Percentiles rank a stretch among this genome's conserved stretches.
Evolutionary conservation across 495 filamentous ascomycete species (phyloP).

Genomic region (Xylaria acuta): DNA sequence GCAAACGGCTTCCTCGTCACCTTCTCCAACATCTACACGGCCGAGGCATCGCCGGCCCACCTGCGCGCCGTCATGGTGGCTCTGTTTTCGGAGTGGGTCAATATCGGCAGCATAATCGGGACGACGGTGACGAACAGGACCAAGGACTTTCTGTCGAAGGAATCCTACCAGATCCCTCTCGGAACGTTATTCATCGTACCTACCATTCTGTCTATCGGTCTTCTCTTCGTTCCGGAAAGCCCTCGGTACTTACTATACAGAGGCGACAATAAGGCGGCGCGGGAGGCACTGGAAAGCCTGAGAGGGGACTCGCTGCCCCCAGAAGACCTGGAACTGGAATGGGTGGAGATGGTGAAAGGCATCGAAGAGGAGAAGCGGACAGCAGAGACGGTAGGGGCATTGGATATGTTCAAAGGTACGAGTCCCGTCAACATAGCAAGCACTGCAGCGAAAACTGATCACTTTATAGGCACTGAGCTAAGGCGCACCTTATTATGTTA

Average conservation of each 20-base stretch:
- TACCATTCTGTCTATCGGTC: conserved; percentile 47
- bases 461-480: conserved; percentile 40
- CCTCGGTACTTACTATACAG: conserved; percentile 55
- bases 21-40: conserved; percentile 60
- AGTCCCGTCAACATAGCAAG: not conserved
- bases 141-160: conserved; percentile 38
- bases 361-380: conserved; percentile 47
- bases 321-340: conserved; percentile 41
- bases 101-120: conserved; percentile 61
- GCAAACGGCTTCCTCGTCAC: conserved; percentile 61
- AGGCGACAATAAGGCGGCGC: conserved; percentile 42
- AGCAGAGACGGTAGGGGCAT: conserved; percentile 38
- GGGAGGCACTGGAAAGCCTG: conserved; percentile 39
- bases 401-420: conserved; percentile 46
- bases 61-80: conserved; percentile 53
- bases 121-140: conserved; percentile 50
- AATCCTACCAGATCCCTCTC: conserved; percentile 60
- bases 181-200: conserved; percentile 61
- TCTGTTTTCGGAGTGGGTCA: conserved; percentile 51
- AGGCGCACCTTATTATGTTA: conserved; percentile 49
- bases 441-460: not conserved
- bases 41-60: conserved; percentile 45
- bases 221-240: conserved; percentile 63
- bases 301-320: conserved; percentile 38
- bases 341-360: conserved; percentile 47